These are phyloP conservation scores for Plasmodium inui DNA, from an alignment of 169 alveolate genomes.

Conservation along the genomic window DNA sequence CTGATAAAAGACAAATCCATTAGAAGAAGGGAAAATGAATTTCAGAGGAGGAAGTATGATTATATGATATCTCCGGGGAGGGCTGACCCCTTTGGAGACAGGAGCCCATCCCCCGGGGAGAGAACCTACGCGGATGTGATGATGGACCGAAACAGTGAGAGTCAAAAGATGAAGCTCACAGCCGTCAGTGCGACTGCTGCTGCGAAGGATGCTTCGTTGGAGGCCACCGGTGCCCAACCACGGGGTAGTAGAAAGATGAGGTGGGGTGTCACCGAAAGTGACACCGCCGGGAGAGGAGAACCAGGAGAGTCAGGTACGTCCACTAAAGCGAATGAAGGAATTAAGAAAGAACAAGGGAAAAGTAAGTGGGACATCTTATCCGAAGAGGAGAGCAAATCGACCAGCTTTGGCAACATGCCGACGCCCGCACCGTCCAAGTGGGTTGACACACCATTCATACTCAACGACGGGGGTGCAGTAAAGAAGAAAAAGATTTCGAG, in stretches of 20 bases:
- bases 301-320: conserved; percentile 67
- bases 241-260: background rate
- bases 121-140: conserved; percentile 81
- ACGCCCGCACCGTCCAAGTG: conserved; percentile 32
- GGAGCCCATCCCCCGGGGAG: conserved; percentile 80
- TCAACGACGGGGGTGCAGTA: conserved; percentile 5
- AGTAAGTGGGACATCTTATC: conserved; percentile 32
- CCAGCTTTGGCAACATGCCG: conserved; percentile 11
- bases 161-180: conserved; percentile 71
- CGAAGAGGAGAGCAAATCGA: background rate
- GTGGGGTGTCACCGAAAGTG: background rate
- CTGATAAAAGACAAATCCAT: conserved; percentile 77
- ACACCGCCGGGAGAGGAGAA: conserved; percentile 44
- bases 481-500: conserved; percentile 27
- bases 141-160: conserved; percentile 76
- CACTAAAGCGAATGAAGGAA: conserved; percentile 76
- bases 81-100: conserved; percentile 87
- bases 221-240: background rate
- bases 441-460: conserved; percentile 13
- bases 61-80: conserved; percentile 88
- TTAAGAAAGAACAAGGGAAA: conserved; percentile 23
- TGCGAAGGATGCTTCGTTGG: background rate
- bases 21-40: conserved; percentile 79
- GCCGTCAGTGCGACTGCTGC: background rate
- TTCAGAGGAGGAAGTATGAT: conserved; percentile 77